Base-by-base conservation (phyloP, 805 yeast species). In the Hyphopichia homilentoma region DNA sequence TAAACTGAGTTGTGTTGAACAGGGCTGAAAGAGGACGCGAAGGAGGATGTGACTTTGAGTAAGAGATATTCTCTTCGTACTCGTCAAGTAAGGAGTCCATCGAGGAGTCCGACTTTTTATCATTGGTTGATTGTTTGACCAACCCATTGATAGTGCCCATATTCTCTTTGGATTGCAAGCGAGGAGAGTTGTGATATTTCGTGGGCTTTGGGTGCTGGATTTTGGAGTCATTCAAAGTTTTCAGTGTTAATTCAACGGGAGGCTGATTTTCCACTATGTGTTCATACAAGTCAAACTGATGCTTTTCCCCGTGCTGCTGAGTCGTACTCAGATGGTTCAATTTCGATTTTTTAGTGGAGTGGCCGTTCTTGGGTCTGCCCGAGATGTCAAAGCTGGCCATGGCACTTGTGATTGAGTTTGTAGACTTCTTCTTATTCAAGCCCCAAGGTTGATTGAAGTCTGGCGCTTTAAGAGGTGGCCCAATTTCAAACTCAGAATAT, bases 51-150 rank as follows among this genome's bases (percentile, higher is more conserved):
- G 61, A 49, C 29, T 39, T 46, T 2, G 60, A 53, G 25, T 41
- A 46, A 7, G 59, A 57, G 16, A 65, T 52, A 16, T 63, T 67
- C 21, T 68, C 75, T 41, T 69, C 65, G 52, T 69, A 54, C 50
- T 69, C 62, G 44, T 68, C 69, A 20, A 65, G 44, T 14, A 67
- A 47, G 11, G 70, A 58, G 47, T 68, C 70, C 64, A 64, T 55
- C 13, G 58, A 52, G 1, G 60, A 52, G 22, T 50, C 57, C 4
- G 57, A 56, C 29, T 41, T 41, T 11, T 30, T 38, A 25, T 43
- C 48, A 8, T 13, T 27, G 9, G 21, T 20, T 6, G 26, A 7
- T 14, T 12, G 12, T 18, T 17, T 27, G 11, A 16, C 11, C 13
- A 24, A 24, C 13, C 11, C 11, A 16, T 9, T 18, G 18, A 12